Evolutionary conservation across 371 early-diverging fungal genomes (phyloP).

Genomic region (Mucor mucedo): DNA sequence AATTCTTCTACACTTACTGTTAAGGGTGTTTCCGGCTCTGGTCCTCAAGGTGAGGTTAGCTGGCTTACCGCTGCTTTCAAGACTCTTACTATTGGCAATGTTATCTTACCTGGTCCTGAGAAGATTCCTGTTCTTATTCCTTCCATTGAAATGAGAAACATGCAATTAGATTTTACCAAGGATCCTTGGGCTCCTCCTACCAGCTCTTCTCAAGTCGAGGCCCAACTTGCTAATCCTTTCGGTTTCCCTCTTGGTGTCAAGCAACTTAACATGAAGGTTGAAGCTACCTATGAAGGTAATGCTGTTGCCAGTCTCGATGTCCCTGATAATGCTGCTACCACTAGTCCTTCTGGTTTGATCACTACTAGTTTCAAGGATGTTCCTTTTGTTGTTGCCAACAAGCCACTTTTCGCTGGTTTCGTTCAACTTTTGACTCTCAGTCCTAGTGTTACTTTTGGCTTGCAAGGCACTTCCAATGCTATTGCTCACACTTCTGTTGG

Average conservation of each 20-base stretch:
- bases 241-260: conserved; percentile 63
- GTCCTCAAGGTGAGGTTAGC: conserved; percentile 55
- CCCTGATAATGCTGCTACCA: conserved; percentile 54
- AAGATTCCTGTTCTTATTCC: conserved; percentile 43
- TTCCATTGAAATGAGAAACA: conserved; percentile 53
- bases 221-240: conserved; percentile 60
- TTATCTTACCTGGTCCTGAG: conserved; percentile 50
- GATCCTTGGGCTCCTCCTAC: conserved; percentile 54
- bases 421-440: conserved; percentile 51
- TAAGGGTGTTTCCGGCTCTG: conserved; percentile 56
- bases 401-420: conserved; percentile 53
- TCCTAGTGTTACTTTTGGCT: conserved; percentile 51
- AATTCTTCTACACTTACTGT: conserved; percentile 48
- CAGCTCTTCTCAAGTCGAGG: conserved; percentile 55
- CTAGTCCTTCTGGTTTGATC: conserved; percentile 45
- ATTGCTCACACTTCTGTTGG: conserved; percentile 61
- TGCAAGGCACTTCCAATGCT: conserved; percentile 58
- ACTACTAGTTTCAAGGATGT: conserved; percentile 54
- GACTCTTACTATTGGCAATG: conserved; percentile 52
- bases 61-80: conserved; percentile 63
- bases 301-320: conserved; percentile 53
- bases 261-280: conserved; percentile 55
- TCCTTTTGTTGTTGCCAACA: conserved; percentile 47
- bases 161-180: conserved; percentile 60
- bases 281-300: conserved; percentile 36